A percentile compares a stretch with the other conserved stretches of the same genome.
Evolutionary conservation across 371 early-diverging fungal species (phyloP).

Genomic region (Mortierella sp.): DNA sequence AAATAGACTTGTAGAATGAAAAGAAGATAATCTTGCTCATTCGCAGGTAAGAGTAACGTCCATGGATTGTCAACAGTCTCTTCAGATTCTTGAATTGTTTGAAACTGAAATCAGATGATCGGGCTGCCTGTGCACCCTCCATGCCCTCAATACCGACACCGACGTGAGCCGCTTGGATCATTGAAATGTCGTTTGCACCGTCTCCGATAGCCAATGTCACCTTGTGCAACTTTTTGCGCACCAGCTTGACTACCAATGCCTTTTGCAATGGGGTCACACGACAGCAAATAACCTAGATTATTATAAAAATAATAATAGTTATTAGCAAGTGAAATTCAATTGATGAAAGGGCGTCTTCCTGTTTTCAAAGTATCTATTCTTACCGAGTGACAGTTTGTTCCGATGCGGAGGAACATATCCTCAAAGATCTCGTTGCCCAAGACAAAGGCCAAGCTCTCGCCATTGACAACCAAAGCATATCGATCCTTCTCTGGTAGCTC

Average conservation of each 20-base stretch:
- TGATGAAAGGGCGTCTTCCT: neutral
- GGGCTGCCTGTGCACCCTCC: slow-evolving; percentile 83
- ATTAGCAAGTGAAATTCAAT: slow-evolving; percentile 40
- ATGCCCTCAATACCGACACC: slow-evolving; percentile 92
- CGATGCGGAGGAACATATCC: slow-evolving; percentile 55
- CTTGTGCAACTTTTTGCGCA: slow-evolving; percentile 74
- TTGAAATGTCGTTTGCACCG: slow-evolving; percentile 97
- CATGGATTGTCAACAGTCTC: slow-evolving; percentile 83
- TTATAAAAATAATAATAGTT: neutral
- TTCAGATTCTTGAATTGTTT: slow-evolving; percentile 84
- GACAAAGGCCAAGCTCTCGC: slow-evolving; percentile 55
- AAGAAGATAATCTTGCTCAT: slow-evolving; percentile 80
- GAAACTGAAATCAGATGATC: slow-evolving; percentile 90
- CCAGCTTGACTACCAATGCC: slow-evolving; percentile 86
- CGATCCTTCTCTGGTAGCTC: slow-evolving; percentile 43
- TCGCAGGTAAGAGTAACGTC: slow-evolving; percentile 84
- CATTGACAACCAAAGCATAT: slow-evolving; percentile 56
- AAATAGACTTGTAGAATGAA: slow-evolving; percentile 90
- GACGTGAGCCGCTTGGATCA: slow-evolving; percentile 93
- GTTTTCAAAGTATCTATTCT: neutral
- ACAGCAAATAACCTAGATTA: slow-evolving; percentile 88
- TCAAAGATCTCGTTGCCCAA: slow-evolving; percentile 54
- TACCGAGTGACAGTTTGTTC: slow-evolving; percentile 56
- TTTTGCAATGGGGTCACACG: slow-evolving; percentile 97
- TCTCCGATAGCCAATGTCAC: slow-evolving; percentile 96